Conservation (phyloP, 2,329 filamentous ascomycete genomes). For the Endoconidiophora polonica region DNA sequence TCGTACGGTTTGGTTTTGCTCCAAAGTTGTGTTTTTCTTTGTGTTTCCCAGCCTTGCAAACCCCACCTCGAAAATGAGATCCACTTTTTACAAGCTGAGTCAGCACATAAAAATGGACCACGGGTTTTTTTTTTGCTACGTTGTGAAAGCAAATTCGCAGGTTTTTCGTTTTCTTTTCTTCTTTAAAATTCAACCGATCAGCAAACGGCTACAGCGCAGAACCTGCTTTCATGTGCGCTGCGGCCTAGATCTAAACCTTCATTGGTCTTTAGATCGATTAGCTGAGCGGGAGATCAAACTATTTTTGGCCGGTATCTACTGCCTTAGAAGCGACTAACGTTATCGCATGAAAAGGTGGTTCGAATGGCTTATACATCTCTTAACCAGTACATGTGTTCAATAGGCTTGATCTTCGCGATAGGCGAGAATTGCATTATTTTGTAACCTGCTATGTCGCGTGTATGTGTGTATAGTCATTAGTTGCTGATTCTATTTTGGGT, state of each 20-base stretch:
- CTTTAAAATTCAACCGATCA: conserved; percentile 24
- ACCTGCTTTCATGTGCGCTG: conserved; percentile 12
- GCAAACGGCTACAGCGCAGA: conserved; percentile 18
- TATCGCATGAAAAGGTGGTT: conserved; percentile 58
- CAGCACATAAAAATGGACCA: not conserved
- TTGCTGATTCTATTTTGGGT: not conserved
- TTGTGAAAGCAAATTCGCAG: conserved; percentile 15
- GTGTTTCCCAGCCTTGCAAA: conserved; percentile 6
- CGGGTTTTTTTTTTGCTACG: not conserved
- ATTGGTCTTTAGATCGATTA: conserved; percentile 26
- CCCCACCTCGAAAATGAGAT: conserved; percentile 4
- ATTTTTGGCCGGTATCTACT: conserved; percentile 68
- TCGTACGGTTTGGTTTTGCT: too few relatives aligned
- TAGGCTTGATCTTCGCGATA: not conserved
- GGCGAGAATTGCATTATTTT: too few relatives aligned
- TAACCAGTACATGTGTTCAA: not conserved
- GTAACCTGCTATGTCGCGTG: too few relatives aligned
- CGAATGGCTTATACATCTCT: conserved; percentile 60
- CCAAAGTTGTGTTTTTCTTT: not conserved
- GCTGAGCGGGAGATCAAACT: conserved; percentile 47
- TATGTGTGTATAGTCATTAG: too few relatives aligned
- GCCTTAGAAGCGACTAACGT: conserved; percentile 48
- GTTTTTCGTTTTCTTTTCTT: conserved; percentile 20
- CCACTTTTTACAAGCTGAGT: conserved; percentile 1
- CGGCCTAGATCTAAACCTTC: conserved; percentile 8